phyloP scores from a whole-genome alignment of 208 protist genomes.

The Zelonia costaricensis region DNA sequence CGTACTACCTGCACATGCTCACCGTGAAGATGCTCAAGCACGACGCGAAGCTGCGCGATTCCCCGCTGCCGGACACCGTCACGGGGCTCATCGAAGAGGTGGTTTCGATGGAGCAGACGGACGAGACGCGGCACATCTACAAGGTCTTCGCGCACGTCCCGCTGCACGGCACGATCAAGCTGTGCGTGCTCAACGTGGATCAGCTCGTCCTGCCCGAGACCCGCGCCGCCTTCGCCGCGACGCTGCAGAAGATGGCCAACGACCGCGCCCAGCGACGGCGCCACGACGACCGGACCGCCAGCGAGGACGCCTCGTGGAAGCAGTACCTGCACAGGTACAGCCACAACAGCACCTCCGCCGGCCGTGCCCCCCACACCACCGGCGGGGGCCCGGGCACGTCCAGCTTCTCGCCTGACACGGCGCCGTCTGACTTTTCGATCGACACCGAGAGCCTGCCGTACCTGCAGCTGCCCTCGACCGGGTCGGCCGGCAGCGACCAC shows the following conservation, averaged over 20 bases:
- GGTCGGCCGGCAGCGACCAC: constrained; percentile 41
- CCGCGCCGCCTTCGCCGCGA: constrained; percentile 40
- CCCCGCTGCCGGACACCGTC: constrained; percentile 48
- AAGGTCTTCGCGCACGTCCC: constrained; percentile 84
- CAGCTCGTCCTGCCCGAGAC: constrained; percentile 65
- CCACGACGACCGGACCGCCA: constrained; percentile 25
- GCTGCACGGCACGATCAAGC: constrained; percentile 70
- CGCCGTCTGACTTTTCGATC: constrained; percentile 52
- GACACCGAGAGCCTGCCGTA: constrained; percentile 53
- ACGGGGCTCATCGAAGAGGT: constrained; percentile 62
- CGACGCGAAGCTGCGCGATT: constrained; percentile 58
- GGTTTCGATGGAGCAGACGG: constrained; percentile 64
- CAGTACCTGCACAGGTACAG: constrained; percentile 64
- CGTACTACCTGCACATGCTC: constrained; percentile 83
- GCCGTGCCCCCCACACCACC: constrained; percentile 3
- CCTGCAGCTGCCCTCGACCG: constrained; percentile 56
- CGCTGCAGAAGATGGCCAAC: constrained; percentile 43
- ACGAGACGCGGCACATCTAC: constrained; percentile 67
- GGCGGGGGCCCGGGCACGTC: constrained; percentile 2
- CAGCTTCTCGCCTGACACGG: constrained; percentile 25
- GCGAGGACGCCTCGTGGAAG: constrained; percentile 67
- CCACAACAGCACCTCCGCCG: neutral
- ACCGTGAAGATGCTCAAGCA: constrained; percentile 78
- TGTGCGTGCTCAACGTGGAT: constrained; percentile 74
- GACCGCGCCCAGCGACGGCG: constrained; percentile 29